Evolutionary conservation across 495 filamentous ascomycete species (phyloP).

Genomic region (Aspergillus affinis): DNA sequence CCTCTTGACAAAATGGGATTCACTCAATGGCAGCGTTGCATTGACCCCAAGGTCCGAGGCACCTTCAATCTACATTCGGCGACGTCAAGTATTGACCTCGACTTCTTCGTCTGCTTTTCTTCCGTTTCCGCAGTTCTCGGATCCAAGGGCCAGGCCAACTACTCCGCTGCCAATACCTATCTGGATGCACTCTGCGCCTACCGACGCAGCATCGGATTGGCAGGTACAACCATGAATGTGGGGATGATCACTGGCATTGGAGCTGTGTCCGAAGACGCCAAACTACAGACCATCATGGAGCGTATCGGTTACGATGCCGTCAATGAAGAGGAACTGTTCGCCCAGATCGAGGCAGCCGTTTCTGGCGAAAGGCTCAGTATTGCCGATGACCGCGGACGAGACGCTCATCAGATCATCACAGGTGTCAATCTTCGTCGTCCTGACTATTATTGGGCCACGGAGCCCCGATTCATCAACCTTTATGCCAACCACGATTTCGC

Average conservation of each 20-base stretch:
- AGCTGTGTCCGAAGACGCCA: not conserved
- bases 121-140: conserved; percentile 32
- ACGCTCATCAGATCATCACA: conserved; percentile 23
- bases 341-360: conserved; percentile 30
- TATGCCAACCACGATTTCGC: not conserved
- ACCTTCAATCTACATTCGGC: not conserved
- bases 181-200: conserved; percentile 31
- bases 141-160: conserved; percentile 29
- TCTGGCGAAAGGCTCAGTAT: conserved; percentile 4
- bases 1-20: not conserved
- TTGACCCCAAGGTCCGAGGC: not conserved
- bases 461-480: conserved; percentile 17
- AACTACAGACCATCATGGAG: not conserved
- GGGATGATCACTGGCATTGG: conserved; percentile 1
- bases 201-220: conserved; percentile 23
- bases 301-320: not conserved
- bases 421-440: conserved; percentile 20
- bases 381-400: not conserved
- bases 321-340: conserved; percentile 22
- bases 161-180: conserved; percentile 31
- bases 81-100: conserved; percentile 20
- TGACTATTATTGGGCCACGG: conserved; percentile 23
- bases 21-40: not conserved
- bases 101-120: conserved; percentile 49
- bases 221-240: conserved; percentile 35